Base-by-base conservation (phyloP, 306 rosid species). In the Prosopis cineraria region DNA sequence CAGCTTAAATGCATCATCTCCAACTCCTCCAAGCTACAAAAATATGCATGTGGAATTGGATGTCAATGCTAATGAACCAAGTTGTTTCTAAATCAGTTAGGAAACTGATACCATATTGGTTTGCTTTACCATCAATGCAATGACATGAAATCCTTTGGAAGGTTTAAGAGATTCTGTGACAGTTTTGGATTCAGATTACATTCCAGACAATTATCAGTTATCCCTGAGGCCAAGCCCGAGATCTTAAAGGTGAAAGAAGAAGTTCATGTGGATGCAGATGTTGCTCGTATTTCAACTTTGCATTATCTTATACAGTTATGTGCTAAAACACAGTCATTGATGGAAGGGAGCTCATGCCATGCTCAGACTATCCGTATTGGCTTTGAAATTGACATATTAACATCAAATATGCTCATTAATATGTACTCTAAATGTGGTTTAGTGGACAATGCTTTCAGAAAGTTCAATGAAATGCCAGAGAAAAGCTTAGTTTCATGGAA, bases 401-500 rank as follows among this genome's bases (percentile, higher is more conserved):
- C 97, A 1, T 91, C 96, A 13, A 91, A 92, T 80, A 91, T 92
- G 92, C 82, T 91, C 22, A 87, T 95, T 29, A 89, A 90, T 40
- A 66, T 89, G 97, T 92, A 89, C 79, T 83, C 92, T 0, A 94
- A 94, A 82, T 92, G 93, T 41, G 85, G 90, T 20, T 84, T 80
- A 27, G 77, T 81, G 72, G 68, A 78, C 11, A 40, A 68, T 76
- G 98, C 98, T 53, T 87, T 81, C 53, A 82, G 78, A 67, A 76
- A 80, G 41, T 92, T 95, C 64, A 79, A 85, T 52, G 89, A 88
- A 80, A 92, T 95, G 97, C 84, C 91, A 4, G 69, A 82, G 59
- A 80, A 87, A 84, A 95, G 97, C 74, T 79, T 92, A 59, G 98
- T 88, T 55, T 90, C 93, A 5, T 92, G 98, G 97, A 92, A 85